Conservation (phyloP, 805 yeast species). For the Kodamaea sagamina region DNA sequence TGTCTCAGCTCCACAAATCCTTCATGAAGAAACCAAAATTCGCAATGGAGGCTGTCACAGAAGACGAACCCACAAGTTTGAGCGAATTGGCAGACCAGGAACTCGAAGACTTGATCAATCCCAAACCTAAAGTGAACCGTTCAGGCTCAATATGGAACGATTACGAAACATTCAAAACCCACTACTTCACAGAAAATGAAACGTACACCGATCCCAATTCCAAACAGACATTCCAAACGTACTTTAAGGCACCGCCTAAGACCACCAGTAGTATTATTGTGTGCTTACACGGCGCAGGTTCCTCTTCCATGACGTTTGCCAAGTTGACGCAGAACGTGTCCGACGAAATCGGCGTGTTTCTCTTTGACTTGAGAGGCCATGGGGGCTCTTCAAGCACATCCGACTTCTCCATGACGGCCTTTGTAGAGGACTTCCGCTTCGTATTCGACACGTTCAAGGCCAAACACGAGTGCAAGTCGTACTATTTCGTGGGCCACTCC, state of each 20-base stretch:
- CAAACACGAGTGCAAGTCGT: slow-evolving; percentile 7
- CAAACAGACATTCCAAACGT: slow-evolving; percentile 41
- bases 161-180: slow-evolving; percentile 14
- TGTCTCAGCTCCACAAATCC: slow-evolving; percentile 20
- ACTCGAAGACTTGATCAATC: not conserved
- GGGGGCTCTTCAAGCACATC: slow-evolving; percentile 43
- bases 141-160: slow-evolving; percentile 6
- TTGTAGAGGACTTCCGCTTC: slow-evolving; percentile 59
- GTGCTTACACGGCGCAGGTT: slow-evolving; percentile 95
- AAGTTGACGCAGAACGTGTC: slow-evolving; percentile 42
- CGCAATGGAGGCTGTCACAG: slow-evolving; percentile 6
- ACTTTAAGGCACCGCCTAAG: slow-evolving; percentile 53
- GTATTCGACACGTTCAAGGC: slow-evolving; percentile 45
- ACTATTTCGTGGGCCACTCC: slow-evolving; percentile 83
- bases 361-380: slow-evolving; percentile 86
- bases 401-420: slow-evolving; percentile 47
- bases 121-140: not conserved
- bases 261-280: slow-evolving; percentile 58
- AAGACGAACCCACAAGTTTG: slow-evolving; percentile 3
- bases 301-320: slow-evolving; percentile 79
- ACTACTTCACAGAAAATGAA: slow-evolving; percentile 21
- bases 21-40: slow-evolving; percentile 10
- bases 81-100: slow-evolving; percentile 8
- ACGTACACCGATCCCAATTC: slow-evolving; percentile 17
- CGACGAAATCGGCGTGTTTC: slow-evolving; percentile 55